Conservation (phyloP, 169 alveolate genomes). For the Plasmodium berghei region DNA sequence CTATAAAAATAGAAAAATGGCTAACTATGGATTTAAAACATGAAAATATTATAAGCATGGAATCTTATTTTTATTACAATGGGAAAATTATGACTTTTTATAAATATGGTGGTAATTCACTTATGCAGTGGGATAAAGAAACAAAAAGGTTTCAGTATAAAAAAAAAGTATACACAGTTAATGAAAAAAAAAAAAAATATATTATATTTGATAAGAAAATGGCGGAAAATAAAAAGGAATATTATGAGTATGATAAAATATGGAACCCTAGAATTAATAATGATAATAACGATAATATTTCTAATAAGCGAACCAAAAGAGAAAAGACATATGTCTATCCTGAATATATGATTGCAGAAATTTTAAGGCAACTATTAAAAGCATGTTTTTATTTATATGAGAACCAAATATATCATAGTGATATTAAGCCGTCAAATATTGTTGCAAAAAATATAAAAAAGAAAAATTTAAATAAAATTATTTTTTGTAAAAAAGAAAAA, state of each 20-base stretch:
- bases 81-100: conserved; percentile 22
- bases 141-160: conserved; percentile 13
- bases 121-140: conserved; percentile 50
- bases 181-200: neutral
- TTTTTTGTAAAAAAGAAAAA: conserved; percentile 19
- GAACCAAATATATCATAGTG: conserved; percentile 34
- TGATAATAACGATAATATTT: neutral
- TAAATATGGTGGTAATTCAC: conserved; percentile 32
- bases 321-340: conserved; percentile 30
- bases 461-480: conserved; percentile 37
- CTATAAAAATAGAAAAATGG: conserved; percentile 30
- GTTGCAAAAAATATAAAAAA: conserved; percentile 37
- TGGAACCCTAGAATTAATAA: neutral
- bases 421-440: conserved; percentile 69
- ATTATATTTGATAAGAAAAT: neutral
- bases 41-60: conserved; percentile 21
- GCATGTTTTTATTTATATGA: conserved; percentile 27
- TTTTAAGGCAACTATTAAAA: conserved; percentile 37
- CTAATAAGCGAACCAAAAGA: neutral
- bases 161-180: neutral
- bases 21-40: conserved; percentile 35
- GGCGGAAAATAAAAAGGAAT: neutral
- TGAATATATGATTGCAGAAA: conserved; percentile 59
- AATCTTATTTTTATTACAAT: neutral
- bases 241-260: neutral